phyloP scores from a whole-genome alignment of 2,329 filamentous ascomycete genomes.

The Eutypa lata region DNA sequence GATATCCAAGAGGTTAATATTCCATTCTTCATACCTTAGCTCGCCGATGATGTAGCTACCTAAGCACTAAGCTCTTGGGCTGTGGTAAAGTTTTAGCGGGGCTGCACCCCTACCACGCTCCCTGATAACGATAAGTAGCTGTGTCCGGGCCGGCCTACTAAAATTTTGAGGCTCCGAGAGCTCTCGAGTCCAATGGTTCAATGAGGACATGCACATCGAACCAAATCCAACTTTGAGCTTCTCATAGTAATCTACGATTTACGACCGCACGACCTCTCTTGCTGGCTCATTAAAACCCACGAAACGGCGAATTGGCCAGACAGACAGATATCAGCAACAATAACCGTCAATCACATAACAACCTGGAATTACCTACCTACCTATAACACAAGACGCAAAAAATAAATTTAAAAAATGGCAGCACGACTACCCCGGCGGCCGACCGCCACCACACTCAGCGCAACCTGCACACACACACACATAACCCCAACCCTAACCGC shows the following conservation, averaged over 20 bases:
- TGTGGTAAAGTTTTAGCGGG: constrained; percentile 2
- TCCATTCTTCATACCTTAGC: too few relatives aligned
- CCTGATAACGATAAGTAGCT: constrained; percentile 1
- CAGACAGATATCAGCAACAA: too few relatives aligned
- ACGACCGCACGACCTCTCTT: too few relatives aligned
- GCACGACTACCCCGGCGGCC: constrained; percentile 31
- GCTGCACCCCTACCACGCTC: background rate
- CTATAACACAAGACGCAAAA: too few relatives aligned
- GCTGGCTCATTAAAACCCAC: too few relatives aligned
- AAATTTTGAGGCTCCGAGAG: background rate
- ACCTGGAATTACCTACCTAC: too few relatives aligned
- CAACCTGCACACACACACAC: background rate
- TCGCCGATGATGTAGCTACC: background rate
- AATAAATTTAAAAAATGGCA: constrained; percentile 23
- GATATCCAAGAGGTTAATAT: background rate
- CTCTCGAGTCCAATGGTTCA: too few relatives aligned
- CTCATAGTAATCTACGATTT: too few relatives aligned
- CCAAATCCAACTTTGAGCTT: too few relatives aligned
- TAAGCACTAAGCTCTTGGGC: background rate
- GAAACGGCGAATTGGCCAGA: background rate
- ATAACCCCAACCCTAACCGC: constrained; percentile 9
- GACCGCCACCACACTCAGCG: constrained; percentile 11
- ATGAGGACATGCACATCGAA: background rate
- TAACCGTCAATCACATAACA: too few relatives aligned
- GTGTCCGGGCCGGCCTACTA: background rate